Base-by-base conservation (phyloP, 257 asterid species). In the Solanum tarijense region DNA sequence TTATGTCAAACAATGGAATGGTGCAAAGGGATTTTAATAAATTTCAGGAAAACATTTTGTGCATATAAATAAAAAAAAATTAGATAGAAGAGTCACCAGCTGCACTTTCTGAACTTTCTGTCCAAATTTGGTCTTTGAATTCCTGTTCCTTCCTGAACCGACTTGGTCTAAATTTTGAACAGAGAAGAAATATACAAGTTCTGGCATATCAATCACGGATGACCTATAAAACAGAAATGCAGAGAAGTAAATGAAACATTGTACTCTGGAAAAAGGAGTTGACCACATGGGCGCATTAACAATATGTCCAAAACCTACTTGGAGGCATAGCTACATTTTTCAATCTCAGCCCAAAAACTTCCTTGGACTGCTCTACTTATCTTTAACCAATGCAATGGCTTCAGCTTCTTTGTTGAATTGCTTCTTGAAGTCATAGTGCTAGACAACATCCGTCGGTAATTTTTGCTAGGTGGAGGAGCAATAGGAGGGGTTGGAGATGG, bases 361-460 rank as follows among this genome's bases (percentile, higher is more conserved):
- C 98, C 99, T 83, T 95, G 98, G 90, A 91, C 88, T 60, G 94
- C 97, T 89, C 96, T 91, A 31, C 96, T 94, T 79, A 95, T 85
- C 94, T 96, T 96, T 93, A 94, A 88, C 99, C 99, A 96, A 89
- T 96, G 98, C 88, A 94, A 95, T 35, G 98, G 98, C 89, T 94
- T 96, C 88, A 96, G 93, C 85, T 81, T 81, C 68, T 81, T 81
- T n/a, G 55, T 23, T 81, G 85, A 81, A 81, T 81, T 81, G 85
- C 68, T 81, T 46, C 85, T 81, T 46, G 85, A 81, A 27, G 39
- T 81, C 39, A 46, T 46, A 81, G 39, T 81, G 38, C 94, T 86
- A 41, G 83, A 39, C 88, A 71, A 94, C 83, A 91, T 60, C 91
- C 90, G 94, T 62, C 91, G 68, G 85, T 43, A 95, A 86, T 90